Evolutionary conservation across 306 rosid genomes (phyloP).

Genomic region (Sechiopsis laciniata): DNA sequence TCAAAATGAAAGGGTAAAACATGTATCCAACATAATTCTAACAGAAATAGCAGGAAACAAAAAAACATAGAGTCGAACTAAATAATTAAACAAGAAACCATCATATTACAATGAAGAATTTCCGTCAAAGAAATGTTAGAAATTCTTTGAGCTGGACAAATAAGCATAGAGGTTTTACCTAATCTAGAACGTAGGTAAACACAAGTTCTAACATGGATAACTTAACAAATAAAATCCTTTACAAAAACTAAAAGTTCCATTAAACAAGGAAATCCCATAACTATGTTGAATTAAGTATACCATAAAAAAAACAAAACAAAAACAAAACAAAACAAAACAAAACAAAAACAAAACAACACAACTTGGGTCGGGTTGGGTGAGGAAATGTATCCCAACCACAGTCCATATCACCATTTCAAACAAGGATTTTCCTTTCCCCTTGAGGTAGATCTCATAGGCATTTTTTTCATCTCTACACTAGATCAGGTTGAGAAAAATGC

Average conservation of each 20-base stretch:
- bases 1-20: background rate
- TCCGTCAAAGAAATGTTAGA: background rate
- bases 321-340: too few relatives aligned
- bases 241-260: background rate
- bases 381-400: background rate
- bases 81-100: too few relatives aligned
- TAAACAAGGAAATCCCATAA: background rate
- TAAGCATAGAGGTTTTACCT: background rate
- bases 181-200: background rate
- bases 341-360: background rate
- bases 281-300: too few relatives aligned
- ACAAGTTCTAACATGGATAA: background rate
- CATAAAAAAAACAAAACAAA: too few relatives aligned
- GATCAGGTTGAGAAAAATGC: background rate
- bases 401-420: background rate
- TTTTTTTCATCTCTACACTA: background rate
- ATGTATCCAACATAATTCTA: background rate
- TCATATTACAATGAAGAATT: too few relatives aligned
- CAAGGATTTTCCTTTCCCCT: background rate
- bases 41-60: too few relatives aligned
- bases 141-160: too few relatives aligned
- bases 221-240: background rate
- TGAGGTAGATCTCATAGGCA: constrained; percentile 1
- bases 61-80: too few relatives aligned
- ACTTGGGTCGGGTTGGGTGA: background rate